Percentiles rank a stretch among this genome's conserved stretches.
phyloP scores from a whole-genome alignment of 169 alveolate genomes.

The Plasmodium knowlesi region DNA sequence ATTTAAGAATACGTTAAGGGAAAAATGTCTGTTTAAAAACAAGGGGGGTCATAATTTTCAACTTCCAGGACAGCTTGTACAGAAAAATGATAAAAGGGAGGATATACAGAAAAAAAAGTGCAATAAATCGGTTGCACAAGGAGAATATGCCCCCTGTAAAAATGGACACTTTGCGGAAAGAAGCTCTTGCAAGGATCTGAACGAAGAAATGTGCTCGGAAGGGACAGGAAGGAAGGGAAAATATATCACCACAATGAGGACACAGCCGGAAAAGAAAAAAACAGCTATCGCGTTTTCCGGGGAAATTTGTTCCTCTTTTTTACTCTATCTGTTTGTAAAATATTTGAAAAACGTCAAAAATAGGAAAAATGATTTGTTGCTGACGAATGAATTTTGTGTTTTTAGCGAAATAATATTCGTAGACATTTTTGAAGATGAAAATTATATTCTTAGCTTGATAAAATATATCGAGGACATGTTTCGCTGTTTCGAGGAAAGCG shows the following conservation, averaged over 20 bases:
- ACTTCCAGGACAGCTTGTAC: neutral
- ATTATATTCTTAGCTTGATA: constrained; percentile 32
- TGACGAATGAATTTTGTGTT: constrained; percentile 50
- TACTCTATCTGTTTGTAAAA: constrained; percentile 46
- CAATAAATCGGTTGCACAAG: neutral
- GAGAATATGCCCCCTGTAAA: neutral
- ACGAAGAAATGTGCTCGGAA: neutral
- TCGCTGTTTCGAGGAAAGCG: neutral
- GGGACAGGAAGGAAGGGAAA: constrained; percentile 1
- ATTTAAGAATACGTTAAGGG: constrained; percentile 74
- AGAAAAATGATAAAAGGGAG: constrained; percentile 5
- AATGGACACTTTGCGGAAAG: neutral
- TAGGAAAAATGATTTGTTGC: constrained; percentile 11
- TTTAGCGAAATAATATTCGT: constrained; percentile 66
- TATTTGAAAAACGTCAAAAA: constrained; percentile 60
- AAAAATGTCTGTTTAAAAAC: constrained; percentile 71
- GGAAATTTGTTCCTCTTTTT: constrained; percentile 58
- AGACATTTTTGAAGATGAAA: constrained; percentile 31
- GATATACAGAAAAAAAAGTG: neutral
- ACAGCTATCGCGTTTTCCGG: constrained; percentile 72
- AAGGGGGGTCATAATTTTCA: constrained; percentile 12
- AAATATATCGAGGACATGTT: constrained; percentile 15
- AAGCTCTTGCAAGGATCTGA: neutral
- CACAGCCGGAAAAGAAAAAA: constrained; percentile 9
- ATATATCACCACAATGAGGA: neutral